Evolutionary conservation across 2,329 filamentous ascomycete genomes (phyloP).

Genomic region (Nigrospora osmanthi): DNA sequence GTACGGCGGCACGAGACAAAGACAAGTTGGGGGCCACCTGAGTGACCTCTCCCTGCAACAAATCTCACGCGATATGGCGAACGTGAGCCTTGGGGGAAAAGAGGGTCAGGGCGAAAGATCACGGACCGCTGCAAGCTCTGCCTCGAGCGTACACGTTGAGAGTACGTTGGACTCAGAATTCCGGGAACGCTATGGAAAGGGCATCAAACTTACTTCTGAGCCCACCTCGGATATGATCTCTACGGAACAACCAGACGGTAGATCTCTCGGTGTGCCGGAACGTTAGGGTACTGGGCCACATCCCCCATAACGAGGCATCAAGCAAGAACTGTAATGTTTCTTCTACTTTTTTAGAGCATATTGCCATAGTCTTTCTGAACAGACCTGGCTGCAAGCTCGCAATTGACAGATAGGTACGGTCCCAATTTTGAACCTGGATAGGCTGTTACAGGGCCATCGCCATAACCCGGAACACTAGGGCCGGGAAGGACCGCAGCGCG

Average conservation of each 20-base stretch:
- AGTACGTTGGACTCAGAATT: not conserved
- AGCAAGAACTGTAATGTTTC: too few relatives aligned
- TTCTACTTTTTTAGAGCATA: too few relatives aligned
- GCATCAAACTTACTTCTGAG: not conserved
- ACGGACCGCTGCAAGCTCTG: not conserved
- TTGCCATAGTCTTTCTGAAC: too few relatives aligned
- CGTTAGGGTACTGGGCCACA: too few relatives aligned
- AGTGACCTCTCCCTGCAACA: not conserved
- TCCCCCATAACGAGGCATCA: too few relatives aligned
- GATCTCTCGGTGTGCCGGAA: too few relatives aligned
- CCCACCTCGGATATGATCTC: not conserved
- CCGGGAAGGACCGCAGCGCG: slow-evolving; percentile 49
- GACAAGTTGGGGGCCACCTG: not conserved
- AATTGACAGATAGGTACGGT: too few relatives aligned
- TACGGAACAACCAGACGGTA: too few relatives aligned
- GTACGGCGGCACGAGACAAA: not conserved
- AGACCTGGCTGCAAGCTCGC: too few relatives aligned
- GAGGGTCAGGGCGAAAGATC: not conserved
- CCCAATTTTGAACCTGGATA: too few relatives aligned
- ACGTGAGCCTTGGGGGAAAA: too few relatives aligned
- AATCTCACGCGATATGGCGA: not conserved
- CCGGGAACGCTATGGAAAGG: not conserved
- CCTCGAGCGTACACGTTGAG: not conserved
- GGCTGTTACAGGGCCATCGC: slow-evolving; percentile 37
- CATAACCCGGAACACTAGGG: slow-evolving; percentile 50